A percentile compares a stretch with the other conserved stretches of the same genome.
These are phyloP conservation scores for Eruca vesicaria DNA, from an alignment of 441 rosid species.

Conservation along the genomic window DNA sequence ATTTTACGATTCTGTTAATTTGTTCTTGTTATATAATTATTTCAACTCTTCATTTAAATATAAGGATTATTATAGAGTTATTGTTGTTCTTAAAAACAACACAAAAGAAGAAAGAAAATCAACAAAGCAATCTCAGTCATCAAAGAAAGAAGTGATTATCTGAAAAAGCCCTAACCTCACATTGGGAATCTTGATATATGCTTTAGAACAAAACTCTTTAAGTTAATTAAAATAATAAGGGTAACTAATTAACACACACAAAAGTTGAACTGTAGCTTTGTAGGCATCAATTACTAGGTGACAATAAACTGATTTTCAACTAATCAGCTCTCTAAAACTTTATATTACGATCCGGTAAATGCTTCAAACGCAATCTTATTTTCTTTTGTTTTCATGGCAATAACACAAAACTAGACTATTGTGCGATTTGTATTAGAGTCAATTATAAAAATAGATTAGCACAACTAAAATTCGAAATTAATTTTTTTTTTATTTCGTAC, in stretches of 20 bases:
- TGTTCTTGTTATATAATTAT: neutral
- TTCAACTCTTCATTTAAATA: neutral
- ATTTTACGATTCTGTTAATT: neutral
- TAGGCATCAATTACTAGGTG: neutral
- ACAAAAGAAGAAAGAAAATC: neutral
- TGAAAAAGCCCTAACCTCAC: conserved; percentile 3
- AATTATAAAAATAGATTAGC: neutral
- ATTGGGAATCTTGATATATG: conserved; percentile 14
- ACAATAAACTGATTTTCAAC: neutral
- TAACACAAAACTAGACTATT: neutral
- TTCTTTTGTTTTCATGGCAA: neutral
- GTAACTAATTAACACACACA: neutral
- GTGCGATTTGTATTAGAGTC: neutral
- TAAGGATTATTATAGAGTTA: neutral
- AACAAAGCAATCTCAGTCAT: neutral
- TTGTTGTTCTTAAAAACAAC: neutral
- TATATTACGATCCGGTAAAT: neutral
- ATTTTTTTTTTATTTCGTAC: neutral
- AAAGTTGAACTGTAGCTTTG: neutral
- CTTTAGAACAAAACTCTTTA: neutral
- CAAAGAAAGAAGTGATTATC: conserved; percentile 2
- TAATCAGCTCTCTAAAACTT: neutral
- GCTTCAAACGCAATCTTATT: neutral
- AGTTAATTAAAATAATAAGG: neutral
- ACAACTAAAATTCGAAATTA: neutral